phyloP scores from a whole-genome alignment of 2,329 filamentous ascomycete species.

The Diaporthe citri region DNA sequence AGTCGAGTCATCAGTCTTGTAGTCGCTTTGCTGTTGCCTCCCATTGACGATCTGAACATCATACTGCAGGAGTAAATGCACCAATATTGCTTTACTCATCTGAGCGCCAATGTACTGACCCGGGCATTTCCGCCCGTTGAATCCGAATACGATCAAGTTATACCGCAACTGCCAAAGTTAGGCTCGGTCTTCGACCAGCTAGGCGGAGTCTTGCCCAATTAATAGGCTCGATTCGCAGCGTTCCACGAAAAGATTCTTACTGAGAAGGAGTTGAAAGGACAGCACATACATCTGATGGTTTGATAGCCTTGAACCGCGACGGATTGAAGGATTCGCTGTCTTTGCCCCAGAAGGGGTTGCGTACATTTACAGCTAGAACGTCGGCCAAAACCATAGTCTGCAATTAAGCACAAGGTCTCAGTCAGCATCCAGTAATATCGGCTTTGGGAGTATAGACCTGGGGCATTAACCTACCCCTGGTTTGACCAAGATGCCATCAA shows the following conservation, averaged over 20 bases:
- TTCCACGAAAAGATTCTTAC: background rate
- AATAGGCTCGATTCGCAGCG: background rate
- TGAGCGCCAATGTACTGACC: conserved; percentile 12
- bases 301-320: conserved; percentile 9
- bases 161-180: conserved; percentile 7
- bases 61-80: background rate
- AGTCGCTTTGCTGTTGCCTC: too few species aligned
- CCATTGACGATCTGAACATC: background rate
- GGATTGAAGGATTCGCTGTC: conserved; percentile 8
- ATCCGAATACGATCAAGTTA: background rate
- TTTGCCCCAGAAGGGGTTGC: conserved; percentile 22
- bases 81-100: background rate
- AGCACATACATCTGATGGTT: conserved; percentile 21
- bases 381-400: conserved; percentile 3
- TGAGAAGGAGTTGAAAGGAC: too few species aligned
- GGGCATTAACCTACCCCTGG: background rate
- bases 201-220: background rate
- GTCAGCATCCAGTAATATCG: background rate
- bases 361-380: conserved; percentile 10
- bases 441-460: too few species aligned
- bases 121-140: conserved; percentile 1
- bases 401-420: background rate
- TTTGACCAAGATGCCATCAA: conserved; percentile 15
- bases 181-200: background rate
- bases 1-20: too few species aligned